These are phyloP conservation scores for Arabis alpina DNA, from an alignment of 345 rosid genomes.

Conservation along the genomic window DNA sequence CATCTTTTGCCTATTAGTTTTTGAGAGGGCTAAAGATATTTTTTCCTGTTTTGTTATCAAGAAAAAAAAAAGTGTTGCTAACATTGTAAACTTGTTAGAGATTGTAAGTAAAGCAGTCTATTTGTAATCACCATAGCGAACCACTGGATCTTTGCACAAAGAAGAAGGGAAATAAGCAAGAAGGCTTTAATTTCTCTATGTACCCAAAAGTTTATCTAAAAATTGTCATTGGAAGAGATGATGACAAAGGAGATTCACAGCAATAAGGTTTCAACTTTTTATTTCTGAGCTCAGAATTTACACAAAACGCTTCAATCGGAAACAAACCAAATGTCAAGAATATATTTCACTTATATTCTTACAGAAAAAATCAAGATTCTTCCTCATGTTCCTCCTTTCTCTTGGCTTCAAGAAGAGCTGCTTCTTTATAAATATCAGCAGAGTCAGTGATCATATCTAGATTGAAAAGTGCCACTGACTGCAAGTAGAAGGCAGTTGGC, in stretches of 20 bases:
- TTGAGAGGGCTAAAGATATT: background rate
- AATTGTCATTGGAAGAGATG: constrained; percentile 11
- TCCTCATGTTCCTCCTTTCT: constrained; percentile 54
- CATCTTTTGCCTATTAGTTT: background rate
- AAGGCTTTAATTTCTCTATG: constrained; percentile 5
- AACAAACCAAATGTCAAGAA: background rate
- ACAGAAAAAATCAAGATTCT: constrained; percentile 37
- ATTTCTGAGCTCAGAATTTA: constrained; percentile 9
- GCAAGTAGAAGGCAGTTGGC: constrained; percentile 95
- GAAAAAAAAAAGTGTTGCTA: too few species aligned
- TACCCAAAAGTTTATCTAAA: constrained; percentile 2
- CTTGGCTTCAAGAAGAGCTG: constrained; percentile 76
- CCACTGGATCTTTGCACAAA: background rate
- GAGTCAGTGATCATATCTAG: constrained; percentile 87
- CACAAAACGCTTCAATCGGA: background rate
- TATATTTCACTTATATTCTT: background rate
- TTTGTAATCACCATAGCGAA: constrained; percentile 1
- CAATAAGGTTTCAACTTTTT: background rate
- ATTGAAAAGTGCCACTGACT: constrained; percentile 89
- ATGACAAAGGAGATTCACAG: background rate
- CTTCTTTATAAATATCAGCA: constrained; percentile 84
- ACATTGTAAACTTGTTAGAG: background rate
- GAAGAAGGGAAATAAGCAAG: background rate
- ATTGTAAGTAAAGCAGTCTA: background rate
- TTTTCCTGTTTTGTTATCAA: background rate